Evolutionary conservation across 805 yeast species (phyloP).

Genomic region (Hanseniaspora jakobsenii): DNA sequence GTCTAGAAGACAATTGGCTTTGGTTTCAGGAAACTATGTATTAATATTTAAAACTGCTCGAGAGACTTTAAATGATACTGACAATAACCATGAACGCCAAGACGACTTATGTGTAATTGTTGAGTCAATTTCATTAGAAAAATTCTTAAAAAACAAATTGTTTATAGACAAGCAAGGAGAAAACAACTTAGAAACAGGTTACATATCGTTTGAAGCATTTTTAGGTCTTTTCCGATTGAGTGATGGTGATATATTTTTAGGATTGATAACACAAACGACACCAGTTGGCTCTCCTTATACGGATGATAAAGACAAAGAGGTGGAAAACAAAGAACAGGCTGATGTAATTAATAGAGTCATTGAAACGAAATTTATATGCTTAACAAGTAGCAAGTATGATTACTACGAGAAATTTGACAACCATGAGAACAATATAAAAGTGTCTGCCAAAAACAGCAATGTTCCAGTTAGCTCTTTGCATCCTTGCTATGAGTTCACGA

Average conservation of each 20-base stretch:
- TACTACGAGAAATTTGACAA: conserved; percentile 18
- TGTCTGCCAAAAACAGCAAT: conserved; percentile 4
- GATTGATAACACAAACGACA: conserved; percentile 44
- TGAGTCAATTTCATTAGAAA: conserved; percentile 5
- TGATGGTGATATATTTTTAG: conserved; percentile 39
- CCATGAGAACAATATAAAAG: conserved; percentile 24
- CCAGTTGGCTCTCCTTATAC: conserved; percentile 43
- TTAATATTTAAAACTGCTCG: conserved; percentile 37
- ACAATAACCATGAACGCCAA: conserved; percentile 17
- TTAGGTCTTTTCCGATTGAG: conserved; percentile 50
- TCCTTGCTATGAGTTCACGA: conserved; percentile 69
- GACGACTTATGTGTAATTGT: conserved; percentile 20
- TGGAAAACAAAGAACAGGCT: conserved; percentile 25
- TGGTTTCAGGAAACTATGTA: conserved; percentile 47
- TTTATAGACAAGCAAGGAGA: not conserved
- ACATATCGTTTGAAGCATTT: conserved; percentile 40
- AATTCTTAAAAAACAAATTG: not conserved
- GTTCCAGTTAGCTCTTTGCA: conserved; percentile 37
- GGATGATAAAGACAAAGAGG: conserved; percentile 2
- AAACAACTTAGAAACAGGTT: conserved; percentile 27
- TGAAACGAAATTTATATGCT: conserved; percentile 55
- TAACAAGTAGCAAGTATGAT: conserved; percentile 48
- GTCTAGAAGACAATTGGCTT: conserved; percentile 56
- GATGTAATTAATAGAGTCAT: conserved; percentile 43
- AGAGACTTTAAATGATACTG: not conserved